Evolutionary conservation across 345 rosid genomes (phyloP), one percentile per base, ranked within the genome.

Genomic region (Populus alba): DNA sequence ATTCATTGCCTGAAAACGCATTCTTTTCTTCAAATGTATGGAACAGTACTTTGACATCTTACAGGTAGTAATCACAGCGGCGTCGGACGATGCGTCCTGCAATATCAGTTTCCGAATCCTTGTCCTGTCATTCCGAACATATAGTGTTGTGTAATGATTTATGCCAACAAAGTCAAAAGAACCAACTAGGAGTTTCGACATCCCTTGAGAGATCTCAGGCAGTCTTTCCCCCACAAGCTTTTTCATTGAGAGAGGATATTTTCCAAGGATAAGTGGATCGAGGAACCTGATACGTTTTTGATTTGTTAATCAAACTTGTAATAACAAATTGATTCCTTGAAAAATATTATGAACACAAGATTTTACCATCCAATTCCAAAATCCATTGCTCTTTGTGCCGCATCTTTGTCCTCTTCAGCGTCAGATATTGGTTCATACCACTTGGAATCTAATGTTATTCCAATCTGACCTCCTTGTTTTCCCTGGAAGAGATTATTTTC

Each of bases 61-160:
- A 95, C 99, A 25, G 39, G 92, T 84, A 18, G 97, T 87, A 53
- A 93, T 91, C 25, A 93, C 95, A 25, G 92, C 97, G 70, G 90
- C 80, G 86, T 95, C 96, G 27, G 98, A 84, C 43, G 91, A 87
- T 80, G 99, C 99, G 77, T 95, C 99, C 79, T 85, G 92, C 38
- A 95, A 79, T 81, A 95, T 89, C 49, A 88, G 87, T 85, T 95
- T 93, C 81, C 88, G 87, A 70, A 92, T 91, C 49, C 71, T 81
- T 59, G 80, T 86, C 83, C 94, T 85, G 86, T 95, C 97, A 31
- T 95, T 90, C 18, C 92, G 83, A 18, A 86, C 89, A 49, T 92
- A 95, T 43, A 89, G 81, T 59, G 98, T 79, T 13, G 98, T 95
- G 80, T 95, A 95, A 67, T 93, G 98, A 81, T 95, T 95, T 81